phyloP scores from a whole-genome alignment of 441 rosid species.

The Euphorbia corollata region DNA sequence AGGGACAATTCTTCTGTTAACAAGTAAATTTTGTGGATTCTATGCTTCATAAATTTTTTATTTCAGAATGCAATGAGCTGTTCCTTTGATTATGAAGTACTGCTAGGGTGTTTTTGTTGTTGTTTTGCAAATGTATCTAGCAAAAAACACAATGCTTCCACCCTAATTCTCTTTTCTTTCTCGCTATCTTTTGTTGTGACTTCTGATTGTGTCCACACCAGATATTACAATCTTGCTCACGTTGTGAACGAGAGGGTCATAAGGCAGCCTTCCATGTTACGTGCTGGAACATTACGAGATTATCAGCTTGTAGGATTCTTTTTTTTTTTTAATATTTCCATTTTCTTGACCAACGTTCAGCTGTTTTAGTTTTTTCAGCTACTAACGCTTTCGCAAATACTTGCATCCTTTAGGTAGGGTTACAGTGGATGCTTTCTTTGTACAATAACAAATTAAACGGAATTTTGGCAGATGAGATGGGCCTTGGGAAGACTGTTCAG shows the following conservation, averaged over 20 bases:
- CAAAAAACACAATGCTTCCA: conserved; percentile 15
- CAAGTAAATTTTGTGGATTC: conserved; percentile 52
- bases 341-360: conserved; percentile 1
- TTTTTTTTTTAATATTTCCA: conserved; percentile 17
- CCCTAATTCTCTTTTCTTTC: neutral
- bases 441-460: conserved; percentile 98
- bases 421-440: conserved; percentile 99
- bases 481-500: conserved; percentile 99
- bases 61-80: neutral
- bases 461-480: conserved; percentile 99
- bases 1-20: conserved; percentile 81
- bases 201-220: conserved; percentile 35
- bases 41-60: conserved; percentile 6
- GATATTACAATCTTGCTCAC: conserved; percentile 98
- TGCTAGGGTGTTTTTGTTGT: conserved; percentile 2
- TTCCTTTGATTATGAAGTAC: conserved; percentile 5
- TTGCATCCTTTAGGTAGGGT: conserved; percentile 64
- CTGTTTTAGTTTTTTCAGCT: conserved; percentile 14
- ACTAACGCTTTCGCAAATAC: conserved; percentile 18
- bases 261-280: conserved; percentile 96
- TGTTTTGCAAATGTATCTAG: neutral
- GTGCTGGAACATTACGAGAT: conserved; percentile 93
- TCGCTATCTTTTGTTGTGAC: conserved; percentile 14
- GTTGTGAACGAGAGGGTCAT: conserved; percentile 89
- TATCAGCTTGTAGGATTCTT: conserved; percentile 90